These are phyloP conservation scores for Mucor circinelloides DNA, from an alignment of 371 early-diverging fungal genomes.

Conservation along the genomic window DNA sequence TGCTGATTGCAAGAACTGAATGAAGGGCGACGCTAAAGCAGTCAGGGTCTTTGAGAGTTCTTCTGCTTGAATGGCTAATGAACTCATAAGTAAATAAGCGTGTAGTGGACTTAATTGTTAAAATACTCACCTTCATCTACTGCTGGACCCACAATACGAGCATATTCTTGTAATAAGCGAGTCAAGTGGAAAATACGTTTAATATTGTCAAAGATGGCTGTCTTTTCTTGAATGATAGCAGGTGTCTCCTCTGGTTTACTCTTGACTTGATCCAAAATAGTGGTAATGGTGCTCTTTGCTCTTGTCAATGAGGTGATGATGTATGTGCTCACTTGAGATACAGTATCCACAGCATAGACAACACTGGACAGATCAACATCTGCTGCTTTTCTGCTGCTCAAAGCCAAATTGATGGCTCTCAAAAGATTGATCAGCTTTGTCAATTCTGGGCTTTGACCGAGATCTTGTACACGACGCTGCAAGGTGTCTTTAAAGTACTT, in stretches of 20 bases:
- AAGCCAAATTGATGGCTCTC: constrained; percentile 6
- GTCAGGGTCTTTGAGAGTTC: constrained; percentile 23
- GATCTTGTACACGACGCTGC: constrained; percentile 2
- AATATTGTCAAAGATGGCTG: constrained; percentile 7
- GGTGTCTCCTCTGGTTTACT: not conserved
- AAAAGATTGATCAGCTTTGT: constrained; percentile 13
- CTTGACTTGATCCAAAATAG: not conserved
- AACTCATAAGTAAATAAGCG: not conserved
- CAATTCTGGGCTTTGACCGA: constrained; percentile 1
- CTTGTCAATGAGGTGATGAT: constrained; percentile 7
- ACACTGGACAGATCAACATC: constrained; percentile 16
- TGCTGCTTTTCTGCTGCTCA: constrained; percentile 15
- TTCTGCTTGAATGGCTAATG: constrained; percentile 24
- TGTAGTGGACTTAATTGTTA: not conserved
- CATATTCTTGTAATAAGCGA: constrained; percentile 33
- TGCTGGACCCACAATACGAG: constrained; percentile 15
- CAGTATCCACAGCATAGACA: constrained; percentile 15
- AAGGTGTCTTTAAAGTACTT: constrained; percentile 13
- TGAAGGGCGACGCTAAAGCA: constrained; percentile 22
- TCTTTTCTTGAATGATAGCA: not conserved
- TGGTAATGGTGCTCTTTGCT: not conserved
- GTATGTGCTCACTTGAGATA: constrained; percentile 14
- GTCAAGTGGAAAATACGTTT: constrained; percentile 23
- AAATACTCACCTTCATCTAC: constrained; percentile 27
- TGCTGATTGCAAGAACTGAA: constrained; percentile 24